Evolutionary conservation across 768 basidiomycete species (phyloP), one percentile per base, ranked within the genome.

Genomic region (Terana coerulea): DNA sequence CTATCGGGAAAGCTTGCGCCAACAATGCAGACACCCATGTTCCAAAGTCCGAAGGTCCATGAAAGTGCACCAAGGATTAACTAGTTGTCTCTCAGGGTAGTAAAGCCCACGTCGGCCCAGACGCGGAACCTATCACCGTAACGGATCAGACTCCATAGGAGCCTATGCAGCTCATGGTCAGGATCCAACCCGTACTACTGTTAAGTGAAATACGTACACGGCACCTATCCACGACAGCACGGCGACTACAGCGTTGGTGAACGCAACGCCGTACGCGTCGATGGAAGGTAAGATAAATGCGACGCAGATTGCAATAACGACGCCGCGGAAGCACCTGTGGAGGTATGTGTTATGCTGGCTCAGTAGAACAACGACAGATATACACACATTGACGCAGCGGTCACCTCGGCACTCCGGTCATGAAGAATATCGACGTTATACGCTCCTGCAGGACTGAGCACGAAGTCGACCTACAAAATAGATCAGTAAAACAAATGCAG

Each of bases 341-440:
- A 7, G 12, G 29, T 31, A n/a, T n/a, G n/a, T n/a, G n/a, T n/a
- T n/a, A n/a, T n/a, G n/a, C n/a, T n/a, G n/a, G n/a, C 11, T 39
- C 30, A n/a, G 22, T 29, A 17, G 30, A 21, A 37, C 1, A 12
- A 19, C 34, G n/a, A 12, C 26, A 33, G 7, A 35, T 33, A 21
- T 40, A 71, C 78, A 26, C 47, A 85, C 86, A 66, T 67, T 47
- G 68, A 70, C 0, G 78, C 83, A 3, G 82, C 84, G 64, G 76
- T 72, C n/a, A 74, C 71, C 59, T 88, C 84, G 2, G 85, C 82
- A 55, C 85, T 86, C 19, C 75, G 72, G 24, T 70, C 61, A 30
- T 80, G 83, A 65, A 87, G 55, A 11, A 86, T 64, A 54, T 88
- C 86, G 4, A 86, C 75, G 25, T 68, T 65, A 55, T 86, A 86